phyloP scores from a whole-genome alignment of 768 basidiomycete species.

The Mycena filopes region DNA sequence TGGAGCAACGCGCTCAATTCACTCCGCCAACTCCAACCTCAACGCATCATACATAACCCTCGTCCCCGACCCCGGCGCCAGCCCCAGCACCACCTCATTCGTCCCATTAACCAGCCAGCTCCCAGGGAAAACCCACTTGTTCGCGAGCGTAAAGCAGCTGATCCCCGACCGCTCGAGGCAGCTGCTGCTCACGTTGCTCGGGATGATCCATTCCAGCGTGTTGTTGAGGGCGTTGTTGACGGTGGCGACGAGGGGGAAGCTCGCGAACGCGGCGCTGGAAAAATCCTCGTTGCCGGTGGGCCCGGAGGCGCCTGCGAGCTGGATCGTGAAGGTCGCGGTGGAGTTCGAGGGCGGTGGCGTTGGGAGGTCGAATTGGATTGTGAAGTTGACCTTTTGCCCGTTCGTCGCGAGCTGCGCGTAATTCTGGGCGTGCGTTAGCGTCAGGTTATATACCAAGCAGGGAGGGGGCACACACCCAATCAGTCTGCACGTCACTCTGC shows the following conservation, averaged over 20 bases:
- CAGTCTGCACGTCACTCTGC: constrained; percentile 14
- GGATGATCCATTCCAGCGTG: constrained; percentile 19
- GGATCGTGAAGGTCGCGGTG: constrained; percentile 19
- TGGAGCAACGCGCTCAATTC: too few relatives aligned
- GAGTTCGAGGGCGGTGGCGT: constrained; percentile 5
- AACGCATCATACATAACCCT: constrained; percentile 25
- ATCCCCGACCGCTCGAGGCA: constrained; percentile 26
- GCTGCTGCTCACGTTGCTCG: constrained; percentile 24
- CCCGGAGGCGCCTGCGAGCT: constrained; percentile 22
- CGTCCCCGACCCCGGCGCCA: constrained; percentile 18
- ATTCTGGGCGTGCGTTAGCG: constrained; percentile 11
- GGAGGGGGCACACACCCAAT: constrained; percentile 10
- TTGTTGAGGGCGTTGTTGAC: constrained; percentile 9
- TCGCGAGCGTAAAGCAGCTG: constrained; percentile 26
- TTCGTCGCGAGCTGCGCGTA: constrained; percentile 20
- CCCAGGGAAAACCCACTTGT: constrained; percentile 18
- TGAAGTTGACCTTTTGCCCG: constrained; percentile 21
- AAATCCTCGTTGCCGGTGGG: constrained; percentile 24
- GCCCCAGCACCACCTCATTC: constrained; percentile 19
- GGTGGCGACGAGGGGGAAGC: constrained; percentile 18
- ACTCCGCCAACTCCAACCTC: constrained; percentile 24
- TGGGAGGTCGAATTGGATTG: constrained; percentile 15
- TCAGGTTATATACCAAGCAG: neutral
- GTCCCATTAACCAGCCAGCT: constrained; percentile 26
- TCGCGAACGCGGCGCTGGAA: constrained; percentile 17